Evolutionary conservation across 768 basidiomycete genomes (phyloP).

Genomic region (Pleurotus giganteus): DNA sequence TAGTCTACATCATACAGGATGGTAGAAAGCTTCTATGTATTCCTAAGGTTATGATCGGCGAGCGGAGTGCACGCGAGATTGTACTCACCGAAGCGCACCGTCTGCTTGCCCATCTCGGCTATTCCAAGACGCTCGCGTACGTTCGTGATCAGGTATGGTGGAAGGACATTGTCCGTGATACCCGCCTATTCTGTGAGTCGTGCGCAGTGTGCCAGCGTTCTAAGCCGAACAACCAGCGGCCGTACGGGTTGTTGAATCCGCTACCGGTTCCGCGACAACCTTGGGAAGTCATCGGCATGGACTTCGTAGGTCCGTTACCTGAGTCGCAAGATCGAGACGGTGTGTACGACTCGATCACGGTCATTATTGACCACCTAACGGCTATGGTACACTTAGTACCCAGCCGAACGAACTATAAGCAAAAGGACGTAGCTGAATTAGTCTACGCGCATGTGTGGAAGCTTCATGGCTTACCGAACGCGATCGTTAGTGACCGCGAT

Average conservation of each 20-base stretch:
- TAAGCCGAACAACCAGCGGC: constrained; percentile 16
- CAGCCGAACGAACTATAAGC: constrained; percentile 9
- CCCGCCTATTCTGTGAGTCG: constrained; percentile 24
- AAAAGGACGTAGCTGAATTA: constrained; percentile 16
- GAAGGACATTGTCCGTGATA: constrained; percentile 23
- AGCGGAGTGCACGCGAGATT: constrained; percentile 19
- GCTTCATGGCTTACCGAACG: constrained; percentile 31
- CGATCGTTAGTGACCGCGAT: constrained; percentile 21
- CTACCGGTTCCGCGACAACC: constrained; percentile 20
- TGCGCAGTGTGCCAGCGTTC: constrained; percentile 12
- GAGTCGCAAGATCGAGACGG: constrained; percentile 17
- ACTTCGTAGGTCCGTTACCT: constrained; percentile 29
- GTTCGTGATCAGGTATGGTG: constrained; percentile 21
- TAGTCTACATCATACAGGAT: constrained; percentile 15
- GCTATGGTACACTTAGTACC: constrained; percentile 17
- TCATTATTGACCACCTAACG: constrained; percentile 17
- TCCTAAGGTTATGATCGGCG: constrained; percentile 12
- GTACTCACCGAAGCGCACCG: constrained; percentile 25
- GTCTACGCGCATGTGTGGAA: constrained; percentile 20
- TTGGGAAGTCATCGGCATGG: constrained; percentile 27
- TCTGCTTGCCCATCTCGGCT: constrained; percentile 27
- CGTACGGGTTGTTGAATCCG: constrained; percentile 12
- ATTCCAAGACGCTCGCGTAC: constrained; percentile 26
- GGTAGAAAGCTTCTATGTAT: constrained; percentile 16
- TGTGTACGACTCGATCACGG: constrained; percentile 18